Evolutionary conservation across 768 basidiomycete genomes (phyloP).

Genomic region (Boletus coccyginus): DNA sequence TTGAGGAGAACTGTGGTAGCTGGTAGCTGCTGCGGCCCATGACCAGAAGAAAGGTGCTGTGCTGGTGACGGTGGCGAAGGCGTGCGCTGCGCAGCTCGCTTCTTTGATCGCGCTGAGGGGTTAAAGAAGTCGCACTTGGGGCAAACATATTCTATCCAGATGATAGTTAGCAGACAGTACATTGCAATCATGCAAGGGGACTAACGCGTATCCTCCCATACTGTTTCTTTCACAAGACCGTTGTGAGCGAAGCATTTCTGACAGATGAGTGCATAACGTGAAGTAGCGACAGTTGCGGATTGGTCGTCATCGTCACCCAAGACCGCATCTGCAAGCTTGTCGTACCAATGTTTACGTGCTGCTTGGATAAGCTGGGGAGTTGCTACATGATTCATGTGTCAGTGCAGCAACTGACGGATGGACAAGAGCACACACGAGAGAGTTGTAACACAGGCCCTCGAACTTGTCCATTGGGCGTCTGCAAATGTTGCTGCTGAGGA

Average conservation of each 20-base stretch:
- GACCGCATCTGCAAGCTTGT: constrained; percentile 83
- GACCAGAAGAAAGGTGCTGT: constrained; percentile 9
- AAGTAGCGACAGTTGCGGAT: constrained; percentile 37
- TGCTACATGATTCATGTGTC: constrained; percentile 25
- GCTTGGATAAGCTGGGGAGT: constrained; percentile 39
- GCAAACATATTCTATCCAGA: constrained; percentile 71
- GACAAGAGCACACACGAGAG: constrained; percentile 33
- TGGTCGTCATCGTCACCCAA: constrained; percentile 71
- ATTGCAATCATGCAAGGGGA: constrained; percentile 17
- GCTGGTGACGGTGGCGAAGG: constrained; percentile 26
- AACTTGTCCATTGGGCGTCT: constrained; percentile 23
- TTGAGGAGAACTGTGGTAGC: neutral
- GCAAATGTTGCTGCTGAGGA: constrained; percentile 11
- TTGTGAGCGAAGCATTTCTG: constrained; percentile 86
- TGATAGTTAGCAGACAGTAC: neutral
- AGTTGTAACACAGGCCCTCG: constrained; percentile 34
- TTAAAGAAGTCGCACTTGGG: constrained; percentile 88
- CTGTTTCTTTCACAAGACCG: constrained; percentile 77
- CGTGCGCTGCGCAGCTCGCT: constrained; percentile 19
- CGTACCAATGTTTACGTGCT: constrained; percentile 79
- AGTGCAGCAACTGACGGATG: constrained; percentile 3
- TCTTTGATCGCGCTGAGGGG: constrained; percentile 39
- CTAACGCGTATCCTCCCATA: constrained; percentile 83
- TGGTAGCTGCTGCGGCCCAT: constrained; percentile 2
- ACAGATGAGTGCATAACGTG: constrained; percentile 84